These are phyloP conservation scores for Halophytophthora polymorphica DNA, from an alignment of 352 stramenopile species.

Conservation along the genomic window DNA sequence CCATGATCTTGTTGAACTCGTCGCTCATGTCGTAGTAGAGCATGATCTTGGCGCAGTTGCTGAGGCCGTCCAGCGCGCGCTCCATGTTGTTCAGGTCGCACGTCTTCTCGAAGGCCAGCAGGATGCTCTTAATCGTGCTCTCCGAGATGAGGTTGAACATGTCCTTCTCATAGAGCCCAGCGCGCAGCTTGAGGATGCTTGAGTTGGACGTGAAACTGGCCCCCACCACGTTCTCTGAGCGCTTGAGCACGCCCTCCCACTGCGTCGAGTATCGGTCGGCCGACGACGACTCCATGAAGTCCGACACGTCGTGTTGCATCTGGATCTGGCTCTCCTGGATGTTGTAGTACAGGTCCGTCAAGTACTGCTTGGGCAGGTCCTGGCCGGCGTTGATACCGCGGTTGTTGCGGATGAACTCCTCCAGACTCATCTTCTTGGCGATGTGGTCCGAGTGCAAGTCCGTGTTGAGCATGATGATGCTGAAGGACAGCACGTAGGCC, in stretches of 20 bases:
- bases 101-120: slow-evolving; percentile 82
- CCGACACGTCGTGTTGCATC: slow-evolving; percentile 86
- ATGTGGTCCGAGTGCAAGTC: slow-evolving; percentile 95
- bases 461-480: slow-evolving; percentile 99
- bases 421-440: slow-evolving; percentile 84
- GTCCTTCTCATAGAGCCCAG: slow-evolving; percentile 83
- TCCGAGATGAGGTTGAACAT: slow-evolving; percentile 87
- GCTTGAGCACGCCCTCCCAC: slow-evolving; percentile 86
- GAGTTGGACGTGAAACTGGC: slow-evolving; percentile 86
- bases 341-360: slow-evolving; percentile 77
- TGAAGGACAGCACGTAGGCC: slow-evolving; percentile 96
- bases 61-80: slow-evolving; percentile 70
- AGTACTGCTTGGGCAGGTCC: slow-evolving; percentile 69
- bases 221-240: slow-evolving; percentile 83
- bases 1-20: slow-evolving; percentile 84
- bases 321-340: slow-evolving; percentile 84
- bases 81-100: slow-evolving; percentile 85
- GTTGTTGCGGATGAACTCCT: slow-evolving; percentile 88
- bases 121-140: slow-evolving; percentile 73
- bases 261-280: slow-evolving; percentile 87
- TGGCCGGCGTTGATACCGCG: slow-evolving; percentile 80
- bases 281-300: slow-evolving; percentile 63
- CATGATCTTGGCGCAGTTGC: slow-evolving; percentile 83
- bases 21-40: slow-evolving; percentile 81
- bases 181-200: slow-evolving; percentile 80